Percentiles rank a stretch among this genome's conserved stretches.
phyloP scores from a whole-genome alignment of 768 basidiomycete species.

The Trametes cingulata region DNA sequence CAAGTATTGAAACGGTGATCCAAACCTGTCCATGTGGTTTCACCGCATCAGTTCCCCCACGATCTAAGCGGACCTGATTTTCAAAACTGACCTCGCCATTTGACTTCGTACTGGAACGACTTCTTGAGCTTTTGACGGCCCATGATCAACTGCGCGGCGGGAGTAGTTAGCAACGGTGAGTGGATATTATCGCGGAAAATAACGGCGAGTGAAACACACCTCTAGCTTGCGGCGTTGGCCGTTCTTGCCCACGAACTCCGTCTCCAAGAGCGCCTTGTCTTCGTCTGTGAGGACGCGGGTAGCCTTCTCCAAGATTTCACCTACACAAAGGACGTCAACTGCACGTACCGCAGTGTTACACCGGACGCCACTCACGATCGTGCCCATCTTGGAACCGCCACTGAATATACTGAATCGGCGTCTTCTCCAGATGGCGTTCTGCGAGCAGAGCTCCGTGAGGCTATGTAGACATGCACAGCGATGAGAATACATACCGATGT shows the following conservation, averaged over 20 bases:
- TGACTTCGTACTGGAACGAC: slow-evolving; percentile 89
- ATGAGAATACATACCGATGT: slow-evolving; percentile 59
- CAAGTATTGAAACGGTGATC: slow-evolving; percentile 90
- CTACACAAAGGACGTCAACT: slow-evolving; percentile 36
- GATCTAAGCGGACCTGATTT: background rate
- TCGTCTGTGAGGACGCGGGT: slow-evolving; percentile 89
- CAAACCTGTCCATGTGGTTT: slow-evolving; percentile 39
- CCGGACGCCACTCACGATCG: slow-evolving; percentile 64
- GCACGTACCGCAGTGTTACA: background rate
- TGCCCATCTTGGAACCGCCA: slow-evolving; percentile 99
- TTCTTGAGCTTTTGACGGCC: slow-evolving; percentile 98
- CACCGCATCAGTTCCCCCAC: background rate
- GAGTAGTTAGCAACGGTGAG: slow-evolving; percentile 7
- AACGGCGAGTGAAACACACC: slow-evolving; percentile 43
- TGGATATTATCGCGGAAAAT: background rate
- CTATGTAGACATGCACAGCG: background rate
- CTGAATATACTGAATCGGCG: slow-evolving; percentile 94
- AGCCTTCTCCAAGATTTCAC: slow-evolving; percentile 87
- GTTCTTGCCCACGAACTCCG: slow-evolving; percentile 89
- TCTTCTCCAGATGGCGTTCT: slow-evolving; percentile 95
- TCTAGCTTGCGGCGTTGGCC: slow-evolving; percentile 91
- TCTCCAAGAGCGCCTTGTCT: slow-evolving; percentile 76
- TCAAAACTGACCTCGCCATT: slow-evolving; percentile 58
- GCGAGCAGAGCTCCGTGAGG: slow-evolving; percentile 24
- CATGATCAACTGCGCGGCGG: slow-evolving; percentile 63